Evolutionary conservation across 129 eudicot species (phyloP), one percentile per base, ranked within the genome.

Genomic region (Arctium lappa): DNA sequence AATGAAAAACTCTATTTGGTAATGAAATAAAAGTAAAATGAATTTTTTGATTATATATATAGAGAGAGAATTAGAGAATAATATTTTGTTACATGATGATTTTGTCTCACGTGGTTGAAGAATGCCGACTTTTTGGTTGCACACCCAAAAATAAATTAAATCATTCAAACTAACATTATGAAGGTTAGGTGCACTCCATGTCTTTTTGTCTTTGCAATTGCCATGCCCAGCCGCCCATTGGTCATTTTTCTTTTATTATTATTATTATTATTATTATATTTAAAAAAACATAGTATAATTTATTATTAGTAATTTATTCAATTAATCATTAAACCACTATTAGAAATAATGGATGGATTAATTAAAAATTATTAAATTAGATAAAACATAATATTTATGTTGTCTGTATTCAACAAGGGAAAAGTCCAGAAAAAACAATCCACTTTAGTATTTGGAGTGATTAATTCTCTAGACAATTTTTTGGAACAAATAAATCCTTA

Each of bases 111-210:
- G 87, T 84, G 83, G 27, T 83, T 79, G 80, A 78, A 73, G 75
- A 78, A 70, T n/a, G 44, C 87, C 87, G 87, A 79, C 87, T 78
- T 84, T 78, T 72, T 74, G 42, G 16, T 62, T 33, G 83, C 87
- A 84, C 87, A 72, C 80, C 83, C 87, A 40, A 72, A 42, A 60
- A 60, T 84, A 84, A 79, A 84, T 65, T 12, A 79, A 63, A 68
- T 79, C 83, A 84, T 44, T 44, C 80, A 40, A 79, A 73, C 32
- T 69, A 33, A 36, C 76, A 84, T 84, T 73, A 84, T 79, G 66
- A 79, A 72, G 84, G 87, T 79, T 84, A 73, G 87, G 87, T 79
- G 87, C 83, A 84, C 83, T 36, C 84, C 83, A 62, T 79, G 83
- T 84, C 87, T 79, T 84, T 84, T 84, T 79, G 87, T 84, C 80